Evolutionary conservation across 169 alveolate species (phyloP), one percentile per base, ranked within the genome.

Genomic region (Cryptosporidium andersoni): DNA sequence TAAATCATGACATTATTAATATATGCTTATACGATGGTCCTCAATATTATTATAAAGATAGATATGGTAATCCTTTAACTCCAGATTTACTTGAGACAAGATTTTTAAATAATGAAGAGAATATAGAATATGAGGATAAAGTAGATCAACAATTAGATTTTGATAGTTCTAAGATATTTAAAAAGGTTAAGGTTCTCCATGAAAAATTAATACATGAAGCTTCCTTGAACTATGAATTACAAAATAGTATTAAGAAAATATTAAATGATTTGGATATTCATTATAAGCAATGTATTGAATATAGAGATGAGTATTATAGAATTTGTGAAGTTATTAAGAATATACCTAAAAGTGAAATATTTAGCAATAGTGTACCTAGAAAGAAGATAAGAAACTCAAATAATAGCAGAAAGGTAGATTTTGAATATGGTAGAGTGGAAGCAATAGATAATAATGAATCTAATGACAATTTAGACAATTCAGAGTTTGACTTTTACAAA

Each of bases 61-160:
- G 85, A 45, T 74, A 74, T 6, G 85, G 85, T 1, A 74, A 58
- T 48, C 85, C 85, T 11, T 58, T 74, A n/a, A 74, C 60, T 55
- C 85, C 85, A 0, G 85, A 74, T 36, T 68, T 68, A 36, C 14
- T 74, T 8, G 85, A 74, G 14, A 74, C 55, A 39, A 74, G 85
- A 25, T 74, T 74, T 58, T 37, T 62, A 1, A 68, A 74, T 11
- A 7, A 4, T 11, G 25, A 56, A 36, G 60, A 47, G 2, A 9
- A 43, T 16, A 45, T 2, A 7, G 25, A 2, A 9, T 5, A 1
- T 34, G 65, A 60, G 11, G 39, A 60, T 0, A 60, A 5, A 34
- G 25, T 25, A 25, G 25, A 25, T 25, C 25, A 25, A 0, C 25
- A 25, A 25, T 25, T 25, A 25, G 25, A 25, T 25, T 0, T 25